Evolutionary conservation across 2,329 filamentous ascomycete species (phyloP), one percentile per base, ranked within the genome.

Genomic region (Gnomoniopsis smithogilvyi): DNA sequence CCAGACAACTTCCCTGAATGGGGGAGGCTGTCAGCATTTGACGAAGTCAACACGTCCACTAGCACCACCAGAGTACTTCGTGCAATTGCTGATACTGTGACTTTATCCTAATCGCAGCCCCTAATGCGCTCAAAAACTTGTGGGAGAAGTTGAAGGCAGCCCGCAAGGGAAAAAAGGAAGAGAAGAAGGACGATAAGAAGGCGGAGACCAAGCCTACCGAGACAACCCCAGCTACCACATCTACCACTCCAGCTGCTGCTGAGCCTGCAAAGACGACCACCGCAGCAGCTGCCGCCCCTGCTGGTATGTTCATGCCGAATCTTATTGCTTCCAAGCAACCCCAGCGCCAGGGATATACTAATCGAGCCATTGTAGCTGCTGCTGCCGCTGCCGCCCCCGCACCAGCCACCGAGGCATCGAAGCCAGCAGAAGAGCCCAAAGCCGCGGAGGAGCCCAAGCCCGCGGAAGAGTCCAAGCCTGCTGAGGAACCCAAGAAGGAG

Each of bases 71-170:
- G 33, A 22, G n/a, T 38, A 6, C 11, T 52, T 56, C 47, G 51
- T 51, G 36, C 41, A 50, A 30, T 43, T 55, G 52, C 66, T 69
- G 61, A 68, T 57, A 56, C 21, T 14, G 21, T 11, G 10, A 14
- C 12, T 33, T 34, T 50, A 21, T 53, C 33, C 41, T 47, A 21
- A 51, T 12, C 49, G 34, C 63, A 84, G 81, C 81, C 56, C 70
- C 75, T 52, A 73, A 77, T 63, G 78, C 80, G 36, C 72, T 84
- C 62, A 78, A 80, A 68, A 83, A 83, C 73, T 65, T 84, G 65
- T 82, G 80, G 78, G 74, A 72, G 68, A 84, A 82, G 78, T 68
- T 85, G 68, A 80, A 79, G 76, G 72, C 73, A 63, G 72, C 75
- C 70, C 80, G 82, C 74, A 80, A 78, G 72, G 80, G 78, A 71